Evolutionary conservation across 2,329 filamentous ascomycete species (phyloP).

Genomic region (Sclerotinia borealis): DNA sequence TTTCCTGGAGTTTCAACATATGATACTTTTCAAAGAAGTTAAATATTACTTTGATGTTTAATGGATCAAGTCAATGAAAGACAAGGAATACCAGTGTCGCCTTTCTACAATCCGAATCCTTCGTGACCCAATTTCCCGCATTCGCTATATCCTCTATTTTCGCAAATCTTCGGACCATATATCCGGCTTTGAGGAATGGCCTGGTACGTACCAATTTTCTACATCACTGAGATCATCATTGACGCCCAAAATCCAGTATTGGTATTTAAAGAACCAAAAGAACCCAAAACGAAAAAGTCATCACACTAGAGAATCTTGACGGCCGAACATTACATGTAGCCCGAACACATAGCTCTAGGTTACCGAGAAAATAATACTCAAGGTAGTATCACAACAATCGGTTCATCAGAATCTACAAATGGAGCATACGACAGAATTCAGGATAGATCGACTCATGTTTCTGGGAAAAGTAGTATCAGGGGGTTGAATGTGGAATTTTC

Average conservation of each 20-base stretch:
- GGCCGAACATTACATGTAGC: conserved; percentile 14
- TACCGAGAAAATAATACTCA: conserved; percentile 15
- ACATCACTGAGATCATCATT: neutral
- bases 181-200: conserved; percentile 22
- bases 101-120: conserved; percentile 20
- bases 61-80: conserved; percentile 16
- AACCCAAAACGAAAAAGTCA: conserved; percentile 14
- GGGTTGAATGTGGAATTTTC: conserved; percentile 20
- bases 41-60: conserved; percentile 15
- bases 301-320: conserved; percentile 16
- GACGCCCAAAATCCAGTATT: conserved; percentile 3
- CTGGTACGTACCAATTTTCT: conserved; percentile 11
- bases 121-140: conserved; percentile 14
- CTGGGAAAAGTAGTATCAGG: conserved; percentile 9
- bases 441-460: neutral
- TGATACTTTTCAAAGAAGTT: conserved; percentile 18
- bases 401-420: conserved; percentile 14
- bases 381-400: conserved; percentile 20
- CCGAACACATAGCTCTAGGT: neutral
- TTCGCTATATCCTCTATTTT: conserved; percentile 21
- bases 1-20: conserved; percentile 18
- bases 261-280: conserved; percentile 17
- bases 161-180: conserved; percentile 17
- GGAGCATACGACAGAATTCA: conserved; percentile 13
- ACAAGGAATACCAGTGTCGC: conserved; percentile 15